Conservation (phyloP, 306 rosid species). For the Inga oerstediana region DNA sequence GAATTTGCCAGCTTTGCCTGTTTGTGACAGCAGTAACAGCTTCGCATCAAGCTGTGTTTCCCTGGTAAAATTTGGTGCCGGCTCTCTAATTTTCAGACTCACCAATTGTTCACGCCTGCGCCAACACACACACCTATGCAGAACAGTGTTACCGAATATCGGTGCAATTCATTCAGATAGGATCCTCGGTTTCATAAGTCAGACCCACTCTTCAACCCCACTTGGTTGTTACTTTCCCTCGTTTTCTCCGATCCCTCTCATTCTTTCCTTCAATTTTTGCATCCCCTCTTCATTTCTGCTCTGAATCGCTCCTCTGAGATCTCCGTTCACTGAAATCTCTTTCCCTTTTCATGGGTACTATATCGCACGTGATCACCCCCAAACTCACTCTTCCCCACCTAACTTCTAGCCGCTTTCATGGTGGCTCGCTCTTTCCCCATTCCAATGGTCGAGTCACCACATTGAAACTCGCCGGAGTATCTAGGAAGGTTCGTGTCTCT, state of each 20-base stretch:
- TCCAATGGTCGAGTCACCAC: constrained; percentile 20
- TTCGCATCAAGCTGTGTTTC: not conserved
- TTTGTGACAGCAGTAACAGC: not conserved
- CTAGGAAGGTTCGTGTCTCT: constrained; percentile 33
- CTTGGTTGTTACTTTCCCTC: not conserved
- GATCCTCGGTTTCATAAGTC: constrained; percentile 14
- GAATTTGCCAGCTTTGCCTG: not conserved
- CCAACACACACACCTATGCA: not conserved
- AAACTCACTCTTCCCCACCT: constrained; percentile 41
- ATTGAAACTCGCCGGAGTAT: constrained; percentile 3
- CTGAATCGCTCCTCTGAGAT: constrained; percentile 7
- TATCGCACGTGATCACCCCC: constrained; percentile 58
- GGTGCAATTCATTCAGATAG: not conserved
- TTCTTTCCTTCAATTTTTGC: not conserved
- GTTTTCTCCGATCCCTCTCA: constrained; percentile 2
- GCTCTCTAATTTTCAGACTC: not conserved
- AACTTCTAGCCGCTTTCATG: constrained; percentile 23
- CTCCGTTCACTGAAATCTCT: constrained; percentile 23
- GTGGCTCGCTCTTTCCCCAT: constrained; percentile 9
- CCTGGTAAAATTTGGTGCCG: not conserved
- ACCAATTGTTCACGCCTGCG: not conserved
- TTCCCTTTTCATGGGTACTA: constrained; percentile 55
- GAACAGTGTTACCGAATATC: not conserved
- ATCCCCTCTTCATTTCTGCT: not conserved
- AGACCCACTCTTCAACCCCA: not conserved